Conservation (phyloP, 192 early-diverging fungal genomes). For the Backusella macrospora region DNA sequence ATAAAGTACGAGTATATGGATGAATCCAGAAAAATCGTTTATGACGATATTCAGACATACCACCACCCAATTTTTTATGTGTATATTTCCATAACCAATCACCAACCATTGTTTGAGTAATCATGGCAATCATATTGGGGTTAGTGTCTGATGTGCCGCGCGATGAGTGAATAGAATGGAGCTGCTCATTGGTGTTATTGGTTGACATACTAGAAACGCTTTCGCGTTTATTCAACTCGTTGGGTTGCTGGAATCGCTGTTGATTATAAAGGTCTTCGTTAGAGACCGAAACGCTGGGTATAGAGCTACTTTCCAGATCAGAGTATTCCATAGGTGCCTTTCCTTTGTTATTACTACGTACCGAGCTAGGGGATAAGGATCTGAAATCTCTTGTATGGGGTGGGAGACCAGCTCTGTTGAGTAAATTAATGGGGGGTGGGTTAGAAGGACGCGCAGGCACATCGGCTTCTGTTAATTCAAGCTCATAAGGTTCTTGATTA, state of each 20-base stretch:
- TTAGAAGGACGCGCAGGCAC: conserved; percentile 19
- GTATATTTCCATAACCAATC: conserved; percentile 77
- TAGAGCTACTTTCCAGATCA: conserved; percentile 15
- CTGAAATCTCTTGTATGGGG: neutral
- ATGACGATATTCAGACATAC: conserved; percentile 65
- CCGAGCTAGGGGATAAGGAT: neutral
- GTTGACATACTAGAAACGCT: conserved; percentile 26
- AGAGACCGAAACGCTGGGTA: neutral
- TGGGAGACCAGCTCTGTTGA: conserved; percentile 13
- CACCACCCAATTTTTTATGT: conserved; percentile 48
- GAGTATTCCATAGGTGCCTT: conserved; percentile 16
- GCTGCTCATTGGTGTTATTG: conserved; percentile 17
- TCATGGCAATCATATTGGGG: conserved; percentile 12
- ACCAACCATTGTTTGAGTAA: conserved; percentile 82
- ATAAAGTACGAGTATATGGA: conserved; percentile 76
- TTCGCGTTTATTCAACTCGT: neutral
- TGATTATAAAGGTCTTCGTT: conserved; percentile 8
- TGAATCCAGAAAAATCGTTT: conserved; percentile 81
- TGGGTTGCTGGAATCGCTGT: neutral
- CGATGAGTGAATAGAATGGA: conserved; percentile 14
- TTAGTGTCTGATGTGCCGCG: conserved; percentile 4
- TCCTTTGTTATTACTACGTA: conserved; percentile 17
- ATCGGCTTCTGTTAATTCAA: conserved; percentile 13
- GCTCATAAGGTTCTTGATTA: conserved; percentile 15
- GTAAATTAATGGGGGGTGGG: conserved; percentile 8